These are phyloP conservation scores for Batrachochytrium dendrobatidis DNA, from an alignment of 371 early-diverging fungal species.

Conservation along the genomic window DNA sequence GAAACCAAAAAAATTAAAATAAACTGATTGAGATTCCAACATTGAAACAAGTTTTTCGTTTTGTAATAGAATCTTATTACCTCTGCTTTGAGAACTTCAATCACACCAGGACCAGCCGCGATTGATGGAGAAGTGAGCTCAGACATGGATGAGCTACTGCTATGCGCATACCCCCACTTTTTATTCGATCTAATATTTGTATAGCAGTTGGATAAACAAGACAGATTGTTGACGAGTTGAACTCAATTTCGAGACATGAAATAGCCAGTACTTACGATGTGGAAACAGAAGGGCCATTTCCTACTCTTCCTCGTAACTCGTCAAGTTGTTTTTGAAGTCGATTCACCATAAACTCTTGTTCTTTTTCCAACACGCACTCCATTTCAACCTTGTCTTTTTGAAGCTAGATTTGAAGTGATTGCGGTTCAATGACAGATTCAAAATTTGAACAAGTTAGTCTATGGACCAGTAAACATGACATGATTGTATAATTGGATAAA, in stretches of 20 bases:
- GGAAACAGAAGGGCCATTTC: neutral
- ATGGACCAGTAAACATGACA: neutral
- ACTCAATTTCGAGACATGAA: neutral
- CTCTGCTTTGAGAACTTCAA: conserved; percentile 26
- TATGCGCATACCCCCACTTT: conserved; percentile 18
- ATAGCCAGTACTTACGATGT: too few species aligned
- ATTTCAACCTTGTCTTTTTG: conserved; percentile 35
- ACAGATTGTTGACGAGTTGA: neutral
- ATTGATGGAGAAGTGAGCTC: conserved; percentile 11
- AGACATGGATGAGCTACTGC: conserved; percentile 18
- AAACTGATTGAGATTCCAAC: neutral
- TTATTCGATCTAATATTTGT: conserved; percentile 9
- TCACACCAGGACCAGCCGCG: conserved; percentile 7
- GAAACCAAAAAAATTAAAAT: neutral
- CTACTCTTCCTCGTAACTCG: conserved; percentile 13
- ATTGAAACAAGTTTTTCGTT: neutral
- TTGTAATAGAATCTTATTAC: conserved; percentile 9
- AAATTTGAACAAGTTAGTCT: neutral
- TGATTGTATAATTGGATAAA: neutral
- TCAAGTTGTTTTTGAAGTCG: conserved; percentile 28
- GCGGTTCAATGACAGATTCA: neutral
- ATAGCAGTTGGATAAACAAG: conserved; percentile 2
- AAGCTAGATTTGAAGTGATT: conserved; percentile 10
- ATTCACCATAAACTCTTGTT: conserved; percentile 35
- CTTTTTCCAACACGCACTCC: conserved; percentile 31